These are phyloP conservation scores for Psilocybe mexicana DNA, from an alignment of 1,284 basidiomycete species.

Conservation along the genomic window DNA sequence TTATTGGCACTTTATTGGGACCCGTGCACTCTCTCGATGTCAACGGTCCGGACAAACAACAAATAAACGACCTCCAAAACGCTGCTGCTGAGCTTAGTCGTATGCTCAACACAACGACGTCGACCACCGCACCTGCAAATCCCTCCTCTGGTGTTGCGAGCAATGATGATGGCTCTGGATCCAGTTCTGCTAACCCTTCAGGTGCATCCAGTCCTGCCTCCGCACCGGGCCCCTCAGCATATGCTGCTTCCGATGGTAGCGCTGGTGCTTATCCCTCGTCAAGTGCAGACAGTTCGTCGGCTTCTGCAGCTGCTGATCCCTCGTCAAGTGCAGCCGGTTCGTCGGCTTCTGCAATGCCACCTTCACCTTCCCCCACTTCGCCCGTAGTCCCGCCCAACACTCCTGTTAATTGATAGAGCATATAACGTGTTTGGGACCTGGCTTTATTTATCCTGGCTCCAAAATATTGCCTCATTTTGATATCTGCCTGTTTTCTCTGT, in stretches of 20 bases:
- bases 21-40: conserved; percentile 1
- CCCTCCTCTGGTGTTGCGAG: not conserved
- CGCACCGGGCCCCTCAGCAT: conserved; percentile 8
- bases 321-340: not conserved
- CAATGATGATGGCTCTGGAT: conserved; percentile 5
- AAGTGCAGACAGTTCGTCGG: not conserved
- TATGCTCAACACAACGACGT: not conserved
- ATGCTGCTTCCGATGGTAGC: conserved; percentile 3
- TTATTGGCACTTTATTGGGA: not conserved
- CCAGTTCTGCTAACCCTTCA: conserved; percentile 1
- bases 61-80: conserved; percentile 6
- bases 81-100: conserved; percentile 12
- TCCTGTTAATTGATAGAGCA: conserved; percentile 3
- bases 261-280: conserved; percentile 1
- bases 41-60: not conserved
- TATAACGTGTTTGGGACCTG: not conserved
- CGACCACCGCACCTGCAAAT: not conserved
- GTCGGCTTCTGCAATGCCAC: conserved; percentile 8
- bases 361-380: conserved; percentile 14
- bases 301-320: not conserved
- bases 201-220: not conserved
- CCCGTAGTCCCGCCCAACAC: conserved; percentile 21
- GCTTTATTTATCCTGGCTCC: too few species aligned
- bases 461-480: not conserved
- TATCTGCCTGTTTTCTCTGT: not conserved